phyloP scores from a whole-genome alignment of 2,329 filamentous ascomycete genomes.

The Phialemonium atrogriseum region DNA sequence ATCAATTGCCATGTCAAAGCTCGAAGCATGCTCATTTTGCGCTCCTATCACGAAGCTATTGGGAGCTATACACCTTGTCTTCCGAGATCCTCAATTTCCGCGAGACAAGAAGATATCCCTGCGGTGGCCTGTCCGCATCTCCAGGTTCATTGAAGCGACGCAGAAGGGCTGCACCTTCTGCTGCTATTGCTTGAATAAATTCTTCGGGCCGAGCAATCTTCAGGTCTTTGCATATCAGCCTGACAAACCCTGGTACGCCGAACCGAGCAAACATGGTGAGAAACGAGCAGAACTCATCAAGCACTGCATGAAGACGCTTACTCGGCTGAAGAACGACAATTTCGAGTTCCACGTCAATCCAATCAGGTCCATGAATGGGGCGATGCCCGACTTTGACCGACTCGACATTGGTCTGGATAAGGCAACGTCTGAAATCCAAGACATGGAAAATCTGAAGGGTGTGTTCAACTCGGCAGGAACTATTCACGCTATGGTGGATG shows the following conservation, averaged over 20 bases:
- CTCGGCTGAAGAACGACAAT: slow-evolving; percentile 1
- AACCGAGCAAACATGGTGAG: slow-evolving; percentile 2
- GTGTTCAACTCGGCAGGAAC: slow-evolving; percentile 6
- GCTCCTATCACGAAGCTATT: neutral
- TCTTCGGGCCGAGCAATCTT: slow-evolving; percentile 3
- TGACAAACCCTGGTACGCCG: slow-evolving; percentile 4
- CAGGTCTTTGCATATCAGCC: neutral
- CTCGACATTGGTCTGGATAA: neutral
- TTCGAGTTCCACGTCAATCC: slow-evolving; percentile 2
- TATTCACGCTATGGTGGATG: neutral
- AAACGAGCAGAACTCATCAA: slow-evolving; percentile 3
- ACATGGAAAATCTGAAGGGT: neutral
- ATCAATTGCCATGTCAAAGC: neutral
- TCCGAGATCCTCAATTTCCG: neutral
- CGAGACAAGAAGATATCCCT: neutral
- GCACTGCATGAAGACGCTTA: slow-evolving; percentile 7
- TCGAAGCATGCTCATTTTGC: slow-evolving; percentile 2
- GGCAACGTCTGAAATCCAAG: neutral
- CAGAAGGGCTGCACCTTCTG: slow-evolving; percentile 6
- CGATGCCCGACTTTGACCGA: slow-evolving; percentile 5
- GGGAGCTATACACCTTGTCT: neutral
- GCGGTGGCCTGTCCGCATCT: slow-evolving; percentile 5
- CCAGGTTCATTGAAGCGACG: slow-evolving; percentile 3
- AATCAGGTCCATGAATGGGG: neutral
- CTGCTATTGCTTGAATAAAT: slow-evolving; percentile 4